Evolutionary conservation across 345 rosid genomes (phyloP).

Genomic region (Nasturtium officinale): DNA sequence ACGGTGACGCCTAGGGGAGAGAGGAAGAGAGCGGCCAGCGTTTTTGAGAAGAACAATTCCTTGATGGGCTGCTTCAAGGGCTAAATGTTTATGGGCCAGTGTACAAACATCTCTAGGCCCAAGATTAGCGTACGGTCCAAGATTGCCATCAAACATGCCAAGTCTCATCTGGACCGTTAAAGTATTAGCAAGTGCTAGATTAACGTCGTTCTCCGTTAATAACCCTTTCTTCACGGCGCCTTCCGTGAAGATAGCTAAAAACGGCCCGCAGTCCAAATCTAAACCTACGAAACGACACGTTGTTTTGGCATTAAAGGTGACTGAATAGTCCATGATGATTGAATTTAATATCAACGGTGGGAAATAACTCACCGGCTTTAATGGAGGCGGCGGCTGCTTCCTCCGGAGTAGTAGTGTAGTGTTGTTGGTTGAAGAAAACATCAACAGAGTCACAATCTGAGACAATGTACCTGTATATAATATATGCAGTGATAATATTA

Average conservation of each 20-base stretch:
- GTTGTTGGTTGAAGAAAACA: conserved; percentile 71
- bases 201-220: conserved; percentile 54
- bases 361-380: conserved; percentile 60
- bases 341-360: not conserved
- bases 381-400: conserved; percentile 82
- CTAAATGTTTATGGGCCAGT: conserved; percentile 63
- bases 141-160: conserved; percentile 90
- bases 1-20: conserved; percentile 58
- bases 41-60: conserved; percentile 85
- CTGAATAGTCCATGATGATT: not conserved
- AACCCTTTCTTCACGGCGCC: conserved; percentile 59
- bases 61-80: conserved; percentile 86
- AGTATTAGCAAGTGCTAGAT: conserved; percentile 76
- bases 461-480: conserved; percentile 65
- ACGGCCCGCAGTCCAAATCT: conserved; percentile 94
- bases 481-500: not conserved
- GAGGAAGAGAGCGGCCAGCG: conserved; percentile 52
- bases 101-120: conserved; percentile 86
- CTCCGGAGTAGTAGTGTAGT: conserved; percentile 74
- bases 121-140: conserved; percentile 67
- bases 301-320: not conserved
- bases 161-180: conserved; percentile 91
- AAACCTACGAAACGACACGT: conserved; percentile 50
- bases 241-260: conserved; percentile 69
- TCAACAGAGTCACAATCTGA: conserved; percentile 94